Conservation (phyloP, 2,329 filamentous ascomycete genomes). For the Epichloe brachyelytri region DNA sequence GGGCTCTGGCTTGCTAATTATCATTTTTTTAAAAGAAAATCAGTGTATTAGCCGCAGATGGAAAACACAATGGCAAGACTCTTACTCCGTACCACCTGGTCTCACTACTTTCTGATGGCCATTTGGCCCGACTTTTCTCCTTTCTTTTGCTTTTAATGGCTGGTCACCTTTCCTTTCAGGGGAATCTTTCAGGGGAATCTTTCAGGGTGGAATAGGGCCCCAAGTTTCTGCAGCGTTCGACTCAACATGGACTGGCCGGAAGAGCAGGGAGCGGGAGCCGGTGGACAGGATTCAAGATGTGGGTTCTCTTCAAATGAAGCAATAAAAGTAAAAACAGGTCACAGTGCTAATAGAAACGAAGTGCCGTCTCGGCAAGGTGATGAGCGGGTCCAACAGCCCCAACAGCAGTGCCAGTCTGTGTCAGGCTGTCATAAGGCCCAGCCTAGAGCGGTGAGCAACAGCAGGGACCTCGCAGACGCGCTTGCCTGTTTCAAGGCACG, state of each 20-base stretch:
- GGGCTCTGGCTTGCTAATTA: too few species aligned
- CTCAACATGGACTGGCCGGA: too few species aligned
- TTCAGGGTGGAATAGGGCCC: too few species aligned
- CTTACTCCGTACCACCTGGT: neutral
- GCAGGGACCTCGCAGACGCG: slow-evolving; percentile 12
- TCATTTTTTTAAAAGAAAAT: too few species aligned
- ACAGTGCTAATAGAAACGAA: neutral
- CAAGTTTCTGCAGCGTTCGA: too few species aligned
- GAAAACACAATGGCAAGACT: too few species aligned
- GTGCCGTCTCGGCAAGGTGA: slow-evolving; percentile 2
- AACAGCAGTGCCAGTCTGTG: too few species aligned
- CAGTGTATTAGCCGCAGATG: too few species aligned
- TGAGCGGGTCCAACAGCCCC: neutral
- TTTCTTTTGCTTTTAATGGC: neutral
- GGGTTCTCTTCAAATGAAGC: slow-evolving; percentile 4
- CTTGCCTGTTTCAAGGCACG: slow-evolving; percentile 22
- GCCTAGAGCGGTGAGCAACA: neutral
- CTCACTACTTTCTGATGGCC: neutral
- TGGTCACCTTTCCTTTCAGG: neutral
- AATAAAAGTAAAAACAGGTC: slow-evolving; percentile 3
- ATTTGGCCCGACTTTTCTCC: neutral
- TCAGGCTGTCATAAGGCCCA: too few species aligned
- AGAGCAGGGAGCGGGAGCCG: too few species aligned
- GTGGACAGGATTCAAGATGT: neutral
- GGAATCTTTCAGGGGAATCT: too few species aligned